Conservation (phyloP, 192 early-diverging fungal genomes). For the Anaeromyces robustus region DNA sequence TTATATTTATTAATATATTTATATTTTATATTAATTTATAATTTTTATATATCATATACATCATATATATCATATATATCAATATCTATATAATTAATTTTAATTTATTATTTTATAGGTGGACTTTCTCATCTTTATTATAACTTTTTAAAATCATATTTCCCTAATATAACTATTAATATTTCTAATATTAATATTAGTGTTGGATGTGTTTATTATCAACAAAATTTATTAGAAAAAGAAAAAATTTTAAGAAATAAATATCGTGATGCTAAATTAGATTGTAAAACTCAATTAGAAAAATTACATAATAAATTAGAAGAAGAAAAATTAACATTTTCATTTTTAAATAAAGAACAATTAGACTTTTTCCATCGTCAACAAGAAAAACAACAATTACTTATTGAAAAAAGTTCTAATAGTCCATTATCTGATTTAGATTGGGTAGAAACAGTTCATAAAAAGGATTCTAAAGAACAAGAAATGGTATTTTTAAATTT, state of each 20-base stretch:
- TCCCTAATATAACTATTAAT: neutral
- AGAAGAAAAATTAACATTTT: neutral
- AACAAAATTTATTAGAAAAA: neutral
- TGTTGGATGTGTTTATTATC: neutral
- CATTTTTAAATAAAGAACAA: neutral
- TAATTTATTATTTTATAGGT: neutral
- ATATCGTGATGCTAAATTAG: neutral
- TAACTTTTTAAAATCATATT: neutral
- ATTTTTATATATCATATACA: no score
- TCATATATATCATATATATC: no score
- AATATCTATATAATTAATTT: no score
- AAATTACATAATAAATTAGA: neutral
- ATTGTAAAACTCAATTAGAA: neutral
- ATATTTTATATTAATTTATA: no score
- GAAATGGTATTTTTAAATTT: neutral
- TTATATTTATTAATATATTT: no score
- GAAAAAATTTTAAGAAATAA: neutral
- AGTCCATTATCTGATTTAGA: neutral
- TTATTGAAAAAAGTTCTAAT: neutral
- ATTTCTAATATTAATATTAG: neutral
- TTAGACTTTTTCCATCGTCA: neutral
- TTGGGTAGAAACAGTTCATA: neutral
- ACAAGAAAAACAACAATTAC: neutral
- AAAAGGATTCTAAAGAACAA: neutral
- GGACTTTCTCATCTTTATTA: neutral